Conservation (phyloP, 148 eudicot species). For the Chenopodium quinoa region DNA sequence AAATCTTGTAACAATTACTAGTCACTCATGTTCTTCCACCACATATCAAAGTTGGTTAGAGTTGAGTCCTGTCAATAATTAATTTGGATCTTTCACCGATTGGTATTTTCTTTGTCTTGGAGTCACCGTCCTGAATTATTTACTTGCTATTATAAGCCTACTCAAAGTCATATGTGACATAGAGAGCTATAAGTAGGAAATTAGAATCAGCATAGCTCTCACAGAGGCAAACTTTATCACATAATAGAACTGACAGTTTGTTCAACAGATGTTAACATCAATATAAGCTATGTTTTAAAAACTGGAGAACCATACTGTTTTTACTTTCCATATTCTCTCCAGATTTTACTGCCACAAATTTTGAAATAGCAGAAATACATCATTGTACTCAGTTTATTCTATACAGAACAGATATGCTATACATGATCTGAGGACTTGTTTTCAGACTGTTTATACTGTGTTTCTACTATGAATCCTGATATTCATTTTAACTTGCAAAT, state of each 20-base stretch:
- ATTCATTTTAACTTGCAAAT: background rate
- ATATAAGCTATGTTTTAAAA: background rate
- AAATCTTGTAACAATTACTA: background rate
- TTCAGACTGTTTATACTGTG: background rate
- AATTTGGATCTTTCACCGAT: background rate
- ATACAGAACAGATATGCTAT: background rate
- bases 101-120: background rate
- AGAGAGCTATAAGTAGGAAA: background rate
- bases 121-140: background rate
- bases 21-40: background rate
- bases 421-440: slow-evolving; percentile 1
- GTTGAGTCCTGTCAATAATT: background rate
- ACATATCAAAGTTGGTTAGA: background rate
- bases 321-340: background rate
- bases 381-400: background rate
- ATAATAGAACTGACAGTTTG: background rate
- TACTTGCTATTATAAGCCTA: background rate
- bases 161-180: background rate
- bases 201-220: background rate
- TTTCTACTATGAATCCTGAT: slow-evolving; percentile 7
- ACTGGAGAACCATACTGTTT: background rate
- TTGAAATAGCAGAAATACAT: background rate
- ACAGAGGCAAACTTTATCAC: background rate
- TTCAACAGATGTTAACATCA: background rate
- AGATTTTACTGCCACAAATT: background rate